Evolutionary conservation across 495 filamentous ascomycete species (phyloP), one percentile per base, ranked within the genome.

Genomic region (Annulohypoxylon bovei): DNA sequence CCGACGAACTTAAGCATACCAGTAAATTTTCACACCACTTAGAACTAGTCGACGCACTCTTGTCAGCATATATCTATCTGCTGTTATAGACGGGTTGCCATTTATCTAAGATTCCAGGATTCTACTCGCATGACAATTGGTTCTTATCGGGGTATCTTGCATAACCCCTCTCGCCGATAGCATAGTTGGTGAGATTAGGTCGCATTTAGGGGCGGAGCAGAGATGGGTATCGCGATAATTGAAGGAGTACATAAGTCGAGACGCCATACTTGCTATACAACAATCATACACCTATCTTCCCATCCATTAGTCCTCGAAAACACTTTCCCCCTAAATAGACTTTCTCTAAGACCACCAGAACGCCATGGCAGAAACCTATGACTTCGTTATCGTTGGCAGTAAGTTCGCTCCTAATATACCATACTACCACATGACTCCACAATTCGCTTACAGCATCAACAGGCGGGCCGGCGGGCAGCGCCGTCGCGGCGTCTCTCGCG

Each of bases 381-480:
- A 87, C 59, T 89, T 88, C 63, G 79, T 89, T 61, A 68, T 89
- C 5, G 84, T 89, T 22, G 87, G 87, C 20, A 80, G 85, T 86
- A 75, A 67, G 80, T 78, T 22, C 11, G 4, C 40, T 8, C 44
- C 2, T n/a, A n/a, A n/a, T n/a, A n/a, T 20, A 61, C 0, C 0
- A 6, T 23, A 2, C 12, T 4, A 18, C 11, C 9, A 47, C 4
- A 27, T 35, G 3, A 1, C 12, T 28, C 20, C 46, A 3, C 11
- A 28, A 7, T 25, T 11, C 44, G 44, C 33, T 73, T 42, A 72
- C 22, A 4, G 27, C 53, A 23, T 60, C 22, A 25, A 44, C 55
- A 90, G 88, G 80, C 59, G 89, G 89, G 4, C 82, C 88, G 4
- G 83, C 88, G 0, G 88, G 88, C 3, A 85, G 82, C 49, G 65